Evolutionary conservation across 2,329 filamentous ascomycete genomes (phyloP).

Genomic region (Lasiodiplodia sp.): DNA sequence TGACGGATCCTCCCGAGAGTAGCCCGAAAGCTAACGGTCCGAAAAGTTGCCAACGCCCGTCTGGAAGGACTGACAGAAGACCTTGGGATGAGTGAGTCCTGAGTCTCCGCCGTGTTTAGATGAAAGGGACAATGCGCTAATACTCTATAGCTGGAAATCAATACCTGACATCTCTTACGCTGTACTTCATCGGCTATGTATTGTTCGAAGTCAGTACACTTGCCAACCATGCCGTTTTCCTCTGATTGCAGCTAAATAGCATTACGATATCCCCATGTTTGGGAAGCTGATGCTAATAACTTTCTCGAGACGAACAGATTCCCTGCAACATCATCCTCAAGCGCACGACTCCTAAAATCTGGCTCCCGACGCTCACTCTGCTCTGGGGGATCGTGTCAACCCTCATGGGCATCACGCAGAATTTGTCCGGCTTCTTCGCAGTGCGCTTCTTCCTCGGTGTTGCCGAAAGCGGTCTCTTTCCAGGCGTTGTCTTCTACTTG

Average conservation of each 20-base stretch:
- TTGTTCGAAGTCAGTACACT: slow-evolving; percentile 49
- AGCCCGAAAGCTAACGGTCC: background rate
- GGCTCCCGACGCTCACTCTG: slow-evolving; percentile 57
- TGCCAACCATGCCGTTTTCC: background rate
- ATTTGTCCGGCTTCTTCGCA: slow-evolving; percentile 55
- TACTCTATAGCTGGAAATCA: slow-evolving; percentile 48
- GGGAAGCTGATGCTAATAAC: background rate
- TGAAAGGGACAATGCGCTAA: slow-evolving; percentile 33
- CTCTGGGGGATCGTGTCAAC: slow-evolving; percentile 59
- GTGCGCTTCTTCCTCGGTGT: slow-evolving; percentile 55
- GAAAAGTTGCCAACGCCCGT: slow-evolving; percentile 54
- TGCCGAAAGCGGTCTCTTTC: slow-evolving; percentile 48
- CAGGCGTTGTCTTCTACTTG: slow-evolving; percentile 60
- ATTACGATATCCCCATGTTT: too few relatives aligned
- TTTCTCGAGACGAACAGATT: slow-evolving; percentile 44
- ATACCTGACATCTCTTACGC: slow-evolving; percentile 70
- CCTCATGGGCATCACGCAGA: slow-evolving; percentile 58
- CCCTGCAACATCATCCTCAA: slow-evolving; percentile 71
- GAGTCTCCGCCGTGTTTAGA: background rate
- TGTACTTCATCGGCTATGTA: slow-evolving; percentile 68
- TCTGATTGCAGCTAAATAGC: background rate
- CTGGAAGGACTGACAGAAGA: slow-evolving; percentile 47
- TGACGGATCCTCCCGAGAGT: background rate
- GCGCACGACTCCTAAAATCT: slow-evolving; percentile 61
- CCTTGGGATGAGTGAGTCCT: slow-evolving; percentile 39